Evolutionary conservation across 2,329 filamentous ascomycete genomes (phyloP), one percentile per base, ranked within the genome.

Genomic region (Arthrobotrys conoides): DNA sequence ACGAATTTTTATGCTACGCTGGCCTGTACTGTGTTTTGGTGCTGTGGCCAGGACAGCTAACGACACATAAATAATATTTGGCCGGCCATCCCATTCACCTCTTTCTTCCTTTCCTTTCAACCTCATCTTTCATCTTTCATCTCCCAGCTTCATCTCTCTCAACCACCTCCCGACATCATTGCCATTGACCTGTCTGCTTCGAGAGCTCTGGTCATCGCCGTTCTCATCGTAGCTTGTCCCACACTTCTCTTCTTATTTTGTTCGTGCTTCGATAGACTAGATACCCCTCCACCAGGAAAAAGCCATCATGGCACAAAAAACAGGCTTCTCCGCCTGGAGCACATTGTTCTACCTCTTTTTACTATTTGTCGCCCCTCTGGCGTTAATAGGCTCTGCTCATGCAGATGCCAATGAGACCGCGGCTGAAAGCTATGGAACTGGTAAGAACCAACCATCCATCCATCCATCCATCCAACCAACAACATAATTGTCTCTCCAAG

Each of bases 271-370:
- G 24, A 36, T 69, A 64, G 65, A 70, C 46, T 18, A 30, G 53
- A 24, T 81, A 81, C 57, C 44, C 46, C 24, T 20, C 80, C 18
- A 80, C 14, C 22, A 30, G 3, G 9, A 30, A 12, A 36, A 36
- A 12, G 78, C 81, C 85, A 87, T 82, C 82, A 90, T 90, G 89
- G 86, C 86, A 88, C 83, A 86, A 87, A 84, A 91, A 90, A 84
- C 86, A 89, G 87, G 88, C 89, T 87, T 78, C 75, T 78, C 75
- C 88, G 89, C 86, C 87, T 91, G 89, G 89, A 94, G 93, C 89
- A 87, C 96, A 85, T 88, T 97, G 86, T 91, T 94, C 87, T 97
- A 97, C 88, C 91, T 97, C 83, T 90, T 93, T 84, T 90, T 97
- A 81, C 90, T 98, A 82, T 93, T 99, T 83, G 90, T 91, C 83